Percentiles rank a stretch among this genome's conserved stretches.
These are phyloP conservation scores for Hyaloperonospora brassicae DNA, from an alignment of 352 stramenopile genomes.

Conservation along the genomic window DNA sequence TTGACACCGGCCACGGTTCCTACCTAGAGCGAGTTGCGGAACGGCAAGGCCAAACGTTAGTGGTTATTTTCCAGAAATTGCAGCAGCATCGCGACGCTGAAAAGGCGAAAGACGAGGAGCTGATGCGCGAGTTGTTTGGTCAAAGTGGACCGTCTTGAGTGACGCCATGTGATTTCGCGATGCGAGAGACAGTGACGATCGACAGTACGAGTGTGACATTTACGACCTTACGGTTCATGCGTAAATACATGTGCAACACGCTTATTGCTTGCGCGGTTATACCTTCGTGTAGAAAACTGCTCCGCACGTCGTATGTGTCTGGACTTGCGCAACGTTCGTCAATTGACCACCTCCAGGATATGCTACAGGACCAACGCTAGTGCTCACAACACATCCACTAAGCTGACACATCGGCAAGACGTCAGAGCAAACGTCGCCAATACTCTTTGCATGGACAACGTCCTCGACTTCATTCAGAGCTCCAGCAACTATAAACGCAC, in stretches of 20 bases:
- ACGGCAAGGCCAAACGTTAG: conserved; percentile 27
- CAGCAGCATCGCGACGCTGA: conserved; percentile 26
- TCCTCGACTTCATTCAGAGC: conserved; percentile 25
- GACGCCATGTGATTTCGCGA: background rate
- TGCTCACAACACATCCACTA: conserved; percentile 31
- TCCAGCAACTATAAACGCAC: conserved; percentile 27
- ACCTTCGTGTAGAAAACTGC: conserved; percentile 33
- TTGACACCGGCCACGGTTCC: conserved; percentile 25
- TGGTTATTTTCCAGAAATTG: conserved; percentile 30
- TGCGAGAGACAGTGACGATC: conserved; percentile 1
- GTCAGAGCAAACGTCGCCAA: conserved; percentile 17
- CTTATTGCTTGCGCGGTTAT: background rate
- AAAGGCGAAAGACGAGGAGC: conserved; percentile 23
- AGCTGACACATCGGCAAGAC: conserved; percentile 23
- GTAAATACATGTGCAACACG: background rate
- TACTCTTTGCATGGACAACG: conserved; percentile 12
- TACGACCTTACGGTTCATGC: background rate
- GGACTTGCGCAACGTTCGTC: conserved; percentile 16
- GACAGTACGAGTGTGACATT: background rate
- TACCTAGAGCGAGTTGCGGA: conserved; percentile 34
- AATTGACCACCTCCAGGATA: conserved; percentile 14
- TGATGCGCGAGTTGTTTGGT: conserved; percentile 26
- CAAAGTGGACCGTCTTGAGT: conserved; percentile 5
- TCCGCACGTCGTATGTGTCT: conserved; percentile 42
- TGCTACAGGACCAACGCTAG: conserved; percentile 32